Evolutionary conservation across 2,329 filamentous ascomycete species (phyloP).

Genomic region (Sarocladiaceae sp.): DNA sequence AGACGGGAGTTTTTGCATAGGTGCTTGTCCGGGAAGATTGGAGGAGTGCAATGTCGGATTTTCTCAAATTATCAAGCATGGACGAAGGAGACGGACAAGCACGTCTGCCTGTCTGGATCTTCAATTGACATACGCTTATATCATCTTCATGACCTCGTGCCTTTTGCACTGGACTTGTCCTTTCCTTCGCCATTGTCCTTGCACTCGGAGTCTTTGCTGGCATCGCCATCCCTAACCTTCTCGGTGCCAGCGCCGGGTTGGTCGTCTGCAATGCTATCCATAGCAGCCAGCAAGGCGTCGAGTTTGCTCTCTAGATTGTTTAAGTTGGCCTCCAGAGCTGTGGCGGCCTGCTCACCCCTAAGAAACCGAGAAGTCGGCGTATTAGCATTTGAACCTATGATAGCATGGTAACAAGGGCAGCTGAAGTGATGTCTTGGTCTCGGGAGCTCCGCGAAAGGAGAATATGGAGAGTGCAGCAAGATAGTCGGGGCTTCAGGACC

Average conservation of each 20-base stretch:
- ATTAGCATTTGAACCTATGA: background rate
- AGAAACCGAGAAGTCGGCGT: background rate
- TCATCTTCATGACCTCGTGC: background rate
- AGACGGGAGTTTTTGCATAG: no score
- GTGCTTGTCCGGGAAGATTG: no score
- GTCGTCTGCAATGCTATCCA: conserved; percentile 26
- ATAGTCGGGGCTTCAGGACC: background rate
- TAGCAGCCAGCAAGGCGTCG: conserved; percentile 45
- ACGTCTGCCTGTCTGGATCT: background rate
- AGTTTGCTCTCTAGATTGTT: conserved; percentile 46
- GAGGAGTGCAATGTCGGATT: no score
- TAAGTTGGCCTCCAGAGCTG: conserved; percentile 46
- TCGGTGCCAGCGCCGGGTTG: background rate
- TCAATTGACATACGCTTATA: no score
- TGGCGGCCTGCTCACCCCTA: conserved; percentile 49
- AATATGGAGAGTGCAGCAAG: no score
- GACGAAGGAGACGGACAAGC: background rate
- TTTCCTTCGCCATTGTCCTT: background rate
- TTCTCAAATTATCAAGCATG: no score
- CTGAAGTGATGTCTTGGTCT: background rate
- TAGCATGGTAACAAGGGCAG: background rate
- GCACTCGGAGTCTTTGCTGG: background rate
- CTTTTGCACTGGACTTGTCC: background rate
- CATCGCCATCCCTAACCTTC: background rate
- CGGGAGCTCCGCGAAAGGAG: background rate